Base-by-base conservation (phyloP, 148 eudicot species). In the Nepenthes mirabilis region DNA sequence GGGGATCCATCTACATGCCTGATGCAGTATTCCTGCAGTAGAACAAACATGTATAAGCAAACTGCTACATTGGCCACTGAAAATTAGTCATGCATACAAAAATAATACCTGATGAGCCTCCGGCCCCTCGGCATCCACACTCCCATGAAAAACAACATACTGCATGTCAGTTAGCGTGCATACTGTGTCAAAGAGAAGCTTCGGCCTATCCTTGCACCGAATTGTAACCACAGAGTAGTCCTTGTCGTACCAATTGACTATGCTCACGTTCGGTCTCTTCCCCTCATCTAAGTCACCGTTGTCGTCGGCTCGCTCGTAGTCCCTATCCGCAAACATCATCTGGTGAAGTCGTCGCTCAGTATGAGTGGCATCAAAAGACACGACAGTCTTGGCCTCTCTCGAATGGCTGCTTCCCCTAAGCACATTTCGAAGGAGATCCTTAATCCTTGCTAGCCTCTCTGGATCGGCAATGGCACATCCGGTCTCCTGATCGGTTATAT, bases 111-210 rank as follows among this genome's bases (percentile, higher is more conserved):
- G 98, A 77, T 82, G 76, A 62, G 96, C 96, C 63, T 86, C 79
- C 11, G 83, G 65, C 36, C 95, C 96, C 65, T 84, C 85, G 34
- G 97, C 82, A 73, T 75, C 83, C 2, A 94, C 90, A 74, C 87
- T 81, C 6, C 89, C 99, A 75, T 94, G 99, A 47, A 75, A 94
- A 55, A 94, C 90, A 11, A 86, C 99, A 65, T 94, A 94, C 51
- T 82, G 77, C 99, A 94, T 89, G 72, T 94, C 99, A 0, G 99
- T 94, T 65, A 94, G 66, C 2, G 99, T 94, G 62, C 97, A 94
- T 10, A 94, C 78, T 0, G 86, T 82, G 60, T 94, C 99, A 55
- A 94, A 94, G 9, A 91, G 68, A 72, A 91, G 94, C 69, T 91
- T 91, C 1, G 96, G 94, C 66, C 98, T 78, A 63, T 91, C 98